Conservation (phyloP, 352 stramenopile species). For the Globisporangium carolinianum region DNA sequence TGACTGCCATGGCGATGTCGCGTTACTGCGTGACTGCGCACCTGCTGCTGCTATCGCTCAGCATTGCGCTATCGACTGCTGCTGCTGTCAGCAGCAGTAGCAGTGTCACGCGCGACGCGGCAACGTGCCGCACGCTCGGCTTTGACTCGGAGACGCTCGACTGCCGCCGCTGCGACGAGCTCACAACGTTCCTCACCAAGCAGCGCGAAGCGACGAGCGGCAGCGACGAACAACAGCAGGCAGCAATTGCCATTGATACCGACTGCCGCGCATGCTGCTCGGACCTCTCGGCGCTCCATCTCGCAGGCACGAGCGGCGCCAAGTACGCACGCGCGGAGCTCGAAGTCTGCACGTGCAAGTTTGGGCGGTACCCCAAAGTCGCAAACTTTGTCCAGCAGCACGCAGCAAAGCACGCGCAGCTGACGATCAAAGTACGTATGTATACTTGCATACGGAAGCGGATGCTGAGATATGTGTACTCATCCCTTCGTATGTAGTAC, state of each 20-base stretch:
- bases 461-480: no score
- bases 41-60: no score
- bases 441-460: no score
- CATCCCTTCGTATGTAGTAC: constrained; percentile 14
- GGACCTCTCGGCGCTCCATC: constrained; percentile 30
- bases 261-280: constrained; percentile 46
- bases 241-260: constrained; percentile 2
- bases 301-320: constrained; percentile 13
- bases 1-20: no score
- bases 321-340: constrained; percentile 42
- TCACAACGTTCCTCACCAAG: constrained; percentile 27
- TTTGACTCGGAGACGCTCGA: constrained; percentile 59
- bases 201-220: constrained; percentile 2
- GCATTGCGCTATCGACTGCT: no score
- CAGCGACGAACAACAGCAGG: constrained; percentile 8
- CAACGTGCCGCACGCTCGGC: constrained; percentile 27
- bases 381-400: constrained; percentile 59
- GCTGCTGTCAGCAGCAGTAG: no score
- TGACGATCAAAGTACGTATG: constrained; percentile 32
- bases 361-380: constrained; percentile 57
- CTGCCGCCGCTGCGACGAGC: constrained; percentile 45
- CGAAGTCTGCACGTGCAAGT: constrained; percentile 44
- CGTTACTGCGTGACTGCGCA: no score
- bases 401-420: constrained; percentile 27
- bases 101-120: not conserved